Percentiles rank a stretch among this genome's conserved stretches.
These are phyloP conservation scores for Suhomyces sp. DNA, from an alignment of 805 yeast species.

Conservation along the genomic window DNA sequence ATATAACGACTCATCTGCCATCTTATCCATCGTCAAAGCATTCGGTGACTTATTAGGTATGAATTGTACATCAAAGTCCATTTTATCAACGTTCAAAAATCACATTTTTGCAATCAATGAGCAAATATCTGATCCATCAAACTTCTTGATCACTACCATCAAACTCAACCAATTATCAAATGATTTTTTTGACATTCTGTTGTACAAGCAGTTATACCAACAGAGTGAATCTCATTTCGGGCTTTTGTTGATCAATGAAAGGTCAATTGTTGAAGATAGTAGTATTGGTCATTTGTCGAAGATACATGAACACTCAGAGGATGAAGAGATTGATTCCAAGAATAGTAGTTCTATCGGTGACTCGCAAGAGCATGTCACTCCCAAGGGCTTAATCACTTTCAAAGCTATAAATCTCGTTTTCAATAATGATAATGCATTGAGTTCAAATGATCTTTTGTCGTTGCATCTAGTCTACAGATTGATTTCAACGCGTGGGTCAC, in stretches of 20 bases:
- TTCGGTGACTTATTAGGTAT: slow-evolving; percentile 34
- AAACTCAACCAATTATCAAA: slow-evolving; percentile 16
- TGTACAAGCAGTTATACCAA: slow-evolving; percentile 27
- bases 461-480: slow-evolving; percentile 27
- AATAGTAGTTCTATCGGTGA: slow-evolving; percentile 4
- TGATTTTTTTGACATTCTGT: slow-evolving; percentile 20
- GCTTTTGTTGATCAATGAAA: slow-evolving; percentile 26
- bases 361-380: slow-evolving; percentile 3
- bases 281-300: slow-evolving; percentile 4
- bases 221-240: slow-evolving; percentile 32
- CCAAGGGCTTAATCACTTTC: slow-evolving; percentile 13
- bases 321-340: slow-evolving; percentile 6
- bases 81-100: slow-evolving; percentile 32
- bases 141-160: slow-evolving; percentile 27
- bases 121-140: slow-evolving; percentile 24
- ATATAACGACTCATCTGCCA: slow-evolving; percentile 29
- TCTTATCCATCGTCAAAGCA: slow-evolving; percentile 34
- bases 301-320: slow-evolving; percentile 2
- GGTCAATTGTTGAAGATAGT: neutral
- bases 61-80: slow-evolving; percentile 26
- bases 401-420: slow-evolving; percentile 27
- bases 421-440: slow-evolving; percentile 32
- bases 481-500: slow-evolving; percentile 10
- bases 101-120: slow-evolving; percentile 32
- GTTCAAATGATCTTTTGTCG: slow-evolving; percentile 34